Evolutionary conservation across 768 basidiomycete genomes (phyloP), one percentile per base, ranked within the genome.

Genomic region (Stropharia rugosoannulata): DNA sequence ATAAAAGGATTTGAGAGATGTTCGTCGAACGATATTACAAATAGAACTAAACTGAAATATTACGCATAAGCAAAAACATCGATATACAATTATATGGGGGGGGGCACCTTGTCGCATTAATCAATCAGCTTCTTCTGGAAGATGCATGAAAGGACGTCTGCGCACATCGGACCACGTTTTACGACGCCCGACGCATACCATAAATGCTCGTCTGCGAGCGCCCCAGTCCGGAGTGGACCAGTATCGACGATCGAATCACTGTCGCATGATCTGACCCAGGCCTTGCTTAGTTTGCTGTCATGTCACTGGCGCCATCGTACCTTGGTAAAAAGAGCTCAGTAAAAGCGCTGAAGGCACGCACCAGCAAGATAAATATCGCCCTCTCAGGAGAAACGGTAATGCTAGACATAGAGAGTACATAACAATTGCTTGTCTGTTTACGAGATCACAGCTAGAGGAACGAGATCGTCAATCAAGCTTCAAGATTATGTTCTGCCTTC

Each of bases 221-320:
- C 38, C 53, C 57, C 36, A 59, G 58, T 45, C 50, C 45, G 27
- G 25, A 19, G 57, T 51, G 57, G 59, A 58, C 62, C 55, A 56
- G 53, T 52, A 61, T 54, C 66, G 67, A 71, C 68, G 73, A 74
- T 75, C 71, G 62, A 64, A 70, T 70, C 64, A 59, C 65, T 61
- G 56, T 56, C 51, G 49, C 59, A 55, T 61, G 59, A 67, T 66
- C 62, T 57, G 59, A 55, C 50, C 13, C 52, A 44, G 53, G 56
- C 49, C 62, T 63, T 73, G 67, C 62, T 65, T 76, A 73, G 70
- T 59, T 72, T 76, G 66, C 70, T 80, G 80, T 80, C 80, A 78
- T 73, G 79, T 73, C 78, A 80, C 56, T 11, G 45, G 18, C 50
- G 37, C 22, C 45, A 39, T 48, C 42, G 45, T 46, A 29, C 48